Evolutionary conservation across 2,329 filamentous ascomycete genomes (phyloP), one percentile per base, ranked within the genome.

Genomic region (Akanthomyces uredinophilus): DNA sequence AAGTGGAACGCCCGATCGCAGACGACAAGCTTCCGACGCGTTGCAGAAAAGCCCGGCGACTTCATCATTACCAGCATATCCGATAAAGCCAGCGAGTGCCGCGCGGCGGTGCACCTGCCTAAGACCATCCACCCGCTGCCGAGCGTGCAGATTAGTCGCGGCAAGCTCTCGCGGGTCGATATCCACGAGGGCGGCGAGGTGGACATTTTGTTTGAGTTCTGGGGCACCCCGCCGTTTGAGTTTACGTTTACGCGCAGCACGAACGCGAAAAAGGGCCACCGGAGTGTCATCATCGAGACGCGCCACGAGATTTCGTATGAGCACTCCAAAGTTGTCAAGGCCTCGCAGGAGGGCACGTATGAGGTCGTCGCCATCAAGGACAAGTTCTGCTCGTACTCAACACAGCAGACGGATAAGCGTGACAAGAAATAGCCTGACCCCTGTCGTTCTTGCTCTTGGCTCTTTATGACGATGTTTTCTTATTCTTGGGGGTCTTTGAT

Each of bases 311-410:
- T 90, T 20, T 94, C 90, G 54, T 85, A 93, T 65, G 91, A 96
- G 70, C 84, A 91, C 73, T 87, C 79, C 70, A 93, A 96, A 82
- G 85, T 86, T 29, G 85, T 98, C 68, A 87, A 87, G 69, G 92
- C 93, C 29, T 92, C 89, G 68, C 91, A 96, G 72, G 95, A 98
- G 80, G 95, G 95, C 55, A 96, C 92, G 67, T 99, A 99, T 72
- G 95, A 99, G 78, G 94, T 99, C 20, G 91, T 98, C 35, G 89
- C 91, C 13, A 96, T 99, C 76, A 96, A 96, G 80, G 95, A 99
- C 76, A 87, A 87, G 70, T 96, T 86, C 78, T 99, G 95, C 73
- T 88, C 91, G 29, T 96, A 96, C 75, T 91, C 91, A 51, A 94
- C 87, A 64, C 83, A 88, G 70, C 83, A 85, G 66, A 76, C 81